phyloP scores from a whole-genome alignment of 768 basidiomycete genomes.

The Tricholoma sp. region DNA sequence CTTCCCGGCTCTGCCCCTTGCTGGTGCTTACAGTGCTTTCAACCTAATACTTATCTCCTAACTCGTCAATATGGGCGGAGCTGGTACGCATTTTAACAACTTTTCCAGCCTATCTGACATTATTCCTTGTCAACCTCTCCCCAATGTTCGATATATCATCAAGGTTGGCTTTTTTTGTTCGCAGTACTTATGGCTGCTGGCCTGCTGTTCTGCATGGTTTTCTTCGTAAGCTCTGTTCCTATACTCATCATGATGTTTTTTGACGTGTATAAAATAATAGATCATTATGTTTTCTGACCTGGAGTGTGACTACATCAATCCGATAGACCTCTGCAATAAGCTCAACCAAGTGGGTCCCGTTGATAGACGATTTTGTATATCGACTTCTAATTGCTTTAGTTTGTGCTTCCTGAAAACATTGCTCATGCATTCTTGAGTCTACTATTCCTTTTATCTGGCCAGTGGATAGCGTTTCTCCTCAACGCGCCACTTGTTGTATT shows the following conservation, averaged over 20 bases:
- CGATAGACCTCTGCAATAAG: conserved; percentile 99
- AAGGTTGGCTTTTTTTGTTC: conserved; percentile 97
- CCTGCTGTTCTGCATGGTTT: conserved; percentile 97
- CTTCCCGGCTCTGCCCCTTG: background rate
- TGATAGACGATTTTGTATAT: background rate
- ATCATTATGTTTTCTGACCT: conserved; percentile 99
- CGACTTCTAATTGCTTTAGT: conserved; percentile 44
- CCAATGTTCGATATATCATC: background rate
- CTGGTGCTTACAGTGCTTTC: background rate
- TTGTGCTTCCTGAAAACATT: conserved; percentile 94
- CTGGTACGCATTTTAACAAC: conserved; percentile 27
- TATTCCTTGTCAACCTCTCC: background rate
- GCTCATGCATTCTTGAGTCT: conserved; percentile 89
- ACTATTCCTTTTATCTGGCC: conserved; percentile 90
- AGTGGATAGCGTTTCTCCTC: conserved; percentile 90
- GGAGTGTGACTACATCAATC: conserved; percentile 99
- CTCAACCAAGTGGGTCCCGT: conserved; percentile 76
- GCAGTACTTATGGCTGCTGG: conserved; percentile 94
- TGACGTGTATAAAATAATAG: conserved; percentile 34
- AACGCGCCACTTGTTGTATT: conserved; percentile 86
- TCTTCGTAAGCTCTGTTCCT: conserved; percentile 73
- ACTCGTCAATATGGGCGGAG: conserved; percentile 32
- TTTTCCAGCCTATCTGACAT: conserved; percentile 6
- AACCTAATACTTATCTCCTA: background rate
- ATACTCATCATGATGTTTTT: background rate